Conservation (phyloP, 768 basidiomycete genomes). For the Mycena galopus region DNA sequence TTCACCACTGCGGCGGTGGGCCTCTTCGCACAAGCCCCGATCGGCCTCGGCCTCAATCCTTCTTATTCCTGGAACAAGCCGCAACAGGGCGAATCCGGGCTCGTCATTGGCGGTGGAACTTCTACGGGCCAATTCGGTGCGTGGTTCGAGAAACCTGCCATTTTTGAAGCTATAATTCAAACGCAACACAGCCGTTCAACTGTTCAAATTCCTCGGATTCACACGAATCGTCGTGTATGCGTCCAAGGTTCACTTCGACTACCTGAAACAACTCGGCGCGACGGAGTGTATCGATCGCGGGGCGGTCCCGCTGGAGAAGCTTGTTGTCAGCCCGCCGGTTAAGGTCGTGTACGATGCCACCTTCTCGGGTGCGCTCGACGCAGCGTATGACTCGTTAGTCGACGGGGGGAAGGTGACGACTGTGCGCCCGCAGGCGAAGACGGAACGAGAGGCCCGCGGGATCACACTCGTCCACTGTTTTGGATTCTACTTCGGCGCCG, state of each 20-base stretch:
- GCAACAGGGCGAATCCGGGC: conserved; percentile 31
- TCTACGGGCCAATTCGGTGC: conserved; percentile 32
- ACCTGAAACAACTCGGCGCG: conserved; percentile 51
- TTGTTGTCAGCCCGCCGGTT: not conserved
- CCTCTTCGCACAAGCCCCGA: not conserved
- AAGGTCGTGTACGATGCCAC: conserved; percentile 15
- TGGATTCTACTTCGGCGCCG: not conserved
- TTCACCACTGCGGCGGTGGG: not conserved
- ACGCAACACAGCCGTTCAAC: not conserved
- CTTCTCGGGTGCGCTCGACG: not conserved
- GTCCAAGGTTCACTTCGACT: conserved; percentile 50
- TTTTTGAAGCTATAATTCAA: not conserved
- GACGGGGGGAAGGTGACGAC: conserved; percentile 4
- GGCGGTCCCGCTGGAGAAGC: not conserved
- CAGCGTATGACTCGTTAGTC: not conserved
- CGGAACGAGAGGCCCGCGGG: not conserved
- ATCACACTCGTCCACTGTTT: not conserved
- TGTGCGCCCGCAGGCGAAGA: not conserved
- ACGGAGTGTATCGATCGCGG: conserved; percentile 47
- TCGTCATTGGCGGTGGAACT: conserved; percentile 28
- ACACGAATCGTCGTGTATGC: conserved; percentile 50
- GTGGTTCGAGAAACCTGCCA: conserved; percentile 40
- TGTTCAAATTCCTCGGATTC: conserved; percentile 46
- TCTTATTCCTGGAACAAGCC: conserved; percentile 19
- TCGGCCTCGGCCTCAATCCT: conserved; percentile 29